A percentile compares a stretch with the other conserved stretches of the same genome.
These are phyloP conservation scores for Penicillium macrosclerotiorum DNA, from an alignment of 495 filamentous ascomycete species.

Conservation along the genomic window DNA sequence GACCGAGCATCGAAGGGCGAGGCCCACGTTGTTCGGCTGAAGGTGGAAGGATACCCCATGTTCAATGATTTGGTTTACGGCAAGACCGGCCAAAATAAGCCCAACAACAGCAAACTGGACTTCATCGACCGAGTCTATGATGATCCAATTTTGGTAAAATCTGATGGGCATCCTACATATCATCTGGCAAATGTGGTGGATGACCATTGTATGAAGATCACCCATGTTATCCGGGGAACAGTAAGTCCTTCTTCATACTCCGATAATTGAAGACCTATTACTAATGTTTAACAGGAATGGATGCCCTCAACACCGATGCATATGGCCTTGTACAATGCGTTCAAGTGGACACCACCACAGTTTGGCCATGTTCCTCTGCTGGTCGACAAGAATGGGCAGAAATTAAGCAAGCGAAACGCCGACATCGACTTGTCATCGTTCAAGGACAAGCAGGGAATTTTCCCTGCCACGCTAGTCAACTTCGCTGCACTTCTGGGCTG, in stretches of 20 bases:
- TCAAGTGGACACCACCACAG: conserved; percentile 77
- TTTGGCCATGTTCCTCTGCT: conserved; percentile 92
- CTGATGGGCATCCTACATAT: conserved; percentile 89
- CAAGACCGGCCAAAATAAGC: conserved; percentile 50
- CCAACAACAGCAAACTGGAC: conserved; percentile 39
- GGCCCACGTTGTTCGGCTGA: conserved; percentile 74
- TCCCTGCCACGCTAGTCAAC: conserved; percentile 75
- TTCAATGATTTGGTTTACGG: conserved; percentile 80
- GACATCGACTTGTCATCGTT: conserved; percentile 70
- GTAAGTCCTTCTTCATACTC: conserved; percentile 45
- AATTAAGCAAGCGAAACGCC: conserved; percentile 83
- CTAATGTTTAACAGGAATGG: conserved; percentile 65
- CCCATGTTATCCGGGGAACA: conserved; percentile 86
- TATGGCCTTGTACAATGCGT: conserved; percentile 79
- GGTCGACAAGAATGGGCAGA: conserved; percentile 68
- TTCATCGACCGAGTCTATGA: conserved; percentile 55
- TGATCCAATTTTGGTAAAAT: conserved; percentile 84
- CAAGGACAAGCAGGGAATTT: conserved; percentile 60
- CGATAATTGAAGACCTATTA: background rate
- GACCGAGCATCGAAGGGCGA: conserved; percentile 65
- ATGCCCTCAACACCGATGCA: conserved; percentile 91
- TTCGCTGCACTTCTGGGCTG: conserved; percentile 85
- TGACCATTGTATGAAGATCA: conserved; percentile 91
- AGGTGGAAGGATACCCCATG: conserved; percentile 54
- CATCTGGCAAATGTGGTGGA: conserved; percentile 97